Evolutionary conservation across 2,329 filamentous ascomycete genomes (phyloP).

Genomic region (Nemania abortiva): DNA sequence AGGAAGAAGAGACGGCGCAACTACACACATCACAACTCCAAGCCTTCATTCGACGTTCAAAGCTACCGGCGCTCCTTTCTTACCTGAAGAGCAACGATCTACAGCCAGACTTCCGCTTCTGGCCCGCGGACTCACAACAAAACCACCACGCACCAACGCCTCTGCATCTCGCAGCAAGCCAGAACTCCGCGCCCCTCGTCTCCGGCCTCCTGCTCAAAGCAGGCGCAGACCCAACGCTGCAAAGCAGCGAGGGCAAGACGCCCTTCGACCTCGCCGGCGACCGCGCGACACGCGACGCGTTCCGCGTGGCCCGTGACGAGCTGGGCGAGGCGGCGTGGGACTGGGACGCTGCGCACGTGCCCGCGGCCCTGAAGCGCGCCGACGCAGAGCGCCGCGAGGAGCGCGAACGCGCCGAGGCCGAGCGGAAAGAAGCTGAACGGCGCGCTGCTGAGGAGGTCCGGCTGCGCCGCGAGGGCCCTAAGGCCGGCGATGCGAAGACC

Average conservation of each 20-base stretch:
- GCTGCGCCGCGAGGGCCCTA: constrained; percentile 74
- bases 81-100: constrained; percentile 85
- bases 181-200: constrained; percentile 83
- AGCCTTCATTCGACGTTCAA: constrained; percentile 87
- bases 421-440: constrained; percentile 76
- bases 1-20: constrained; percentile 84
- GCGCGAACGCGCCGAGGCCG: constrained; percentile 76
- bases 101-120: constrained; percentile 78
- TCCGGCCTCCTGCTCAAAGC: constrained; percentile 80
- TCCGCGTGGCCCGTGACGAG: constrained; percentile 86
- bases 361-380: constrained; percentile 74
- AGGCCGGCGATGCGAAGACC: constrained; percentile 55
- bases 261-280: constrained; percentile 91
- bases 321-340: constrained; percentile 81
- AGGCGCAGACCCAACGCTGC: constrained; percentile 77
- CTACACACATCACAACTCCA: constrained; percentile 92
- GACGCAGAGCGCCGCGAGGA: constrained; percentile 78
- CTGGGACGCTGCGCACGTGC: constrained; percentile 83
- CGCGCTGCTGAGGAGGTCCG: constrained; percentile 80
- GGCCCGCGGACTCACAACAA: constrained; percentile 72
- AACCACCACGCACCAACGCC: constrained; percentile 85
- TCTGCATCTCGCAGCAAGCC: constrained; percentile 86
- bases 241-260: constrained; percentile 82
- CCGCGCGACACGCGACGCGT: constrained; percentile 86
- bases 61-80: constrained; percentile 85